Conservation (phyloP, 176 grass and related monocot genomes). For the Otatea glauca region DNA sequence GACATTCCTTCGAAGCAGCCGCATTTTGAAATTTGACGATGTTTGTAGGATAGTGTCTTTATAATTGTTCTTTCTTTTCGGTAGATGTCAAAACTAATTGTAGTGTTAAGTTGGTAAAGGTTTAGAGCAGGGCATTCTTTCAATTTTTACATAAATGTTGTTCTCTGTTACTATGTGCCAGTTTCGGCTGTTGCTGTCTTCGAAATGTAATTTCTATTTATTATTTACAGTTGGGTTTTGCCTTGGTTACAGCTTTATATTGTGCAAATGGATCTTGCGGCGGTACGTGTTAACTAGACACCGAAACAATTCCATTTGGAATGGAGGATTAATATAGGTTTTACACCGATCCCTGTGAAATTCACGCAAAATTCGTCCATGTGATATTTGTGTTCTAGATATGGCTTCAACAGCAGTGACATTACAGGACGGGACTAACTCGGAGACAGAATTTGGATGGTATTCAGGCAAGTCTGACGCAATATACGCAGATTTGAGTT, state of each 20-base stretch:
- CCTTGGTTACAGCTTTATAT: not conserved
- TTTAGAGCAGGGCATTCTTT: slow-evolving; percentile 98
- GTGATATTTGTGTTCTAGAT: not conserved
- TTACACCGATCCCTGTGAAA: not conserved
- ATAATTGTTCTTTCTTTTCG: slow-evolving; percentile 46
- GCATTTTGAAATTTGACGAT: slow-evolving; percentile 68
- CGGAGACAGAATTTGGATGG: not conserved
- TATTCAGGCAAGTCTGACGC: not conserved
- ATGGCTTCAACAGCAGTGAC: not conserved
- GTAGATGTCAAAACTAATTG: slow-evolving; percentile 75
- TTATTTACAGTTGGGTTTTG: not conserved
- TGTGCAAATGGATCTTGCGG: too few relatives aligned
- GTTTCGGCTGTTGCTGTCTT: slow-evolving; percentile 21
- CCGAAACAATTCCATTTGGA: not conserved
- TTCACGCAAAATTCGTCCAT: not conserved
- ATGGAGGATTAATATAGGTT: not conserved
- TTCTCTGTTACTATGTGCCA: slow-evolving; percentile 9
- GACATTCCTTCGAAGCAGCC: slow-evolving; percentile 54
- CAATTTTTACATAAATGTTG: slow-evolving; percentile 60
- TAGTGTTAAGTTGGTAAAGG: slow-evolving; percentile 71
- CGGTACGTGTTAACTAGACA: too few relatives aligned
- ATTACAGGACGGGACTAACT: not conserved
- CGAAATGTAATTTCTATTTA: slow-evolving; percentile 22
- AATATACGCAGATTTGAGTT: not conserved
- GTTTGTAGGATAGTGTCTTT: slow-evolving; percentile 61